Evolutionary conservation across 2,329 filamentous ascomycete species (phyloP), one percentile per base, ranked within the genome.

Genomic region (Epichloe uncinata): DNA sequence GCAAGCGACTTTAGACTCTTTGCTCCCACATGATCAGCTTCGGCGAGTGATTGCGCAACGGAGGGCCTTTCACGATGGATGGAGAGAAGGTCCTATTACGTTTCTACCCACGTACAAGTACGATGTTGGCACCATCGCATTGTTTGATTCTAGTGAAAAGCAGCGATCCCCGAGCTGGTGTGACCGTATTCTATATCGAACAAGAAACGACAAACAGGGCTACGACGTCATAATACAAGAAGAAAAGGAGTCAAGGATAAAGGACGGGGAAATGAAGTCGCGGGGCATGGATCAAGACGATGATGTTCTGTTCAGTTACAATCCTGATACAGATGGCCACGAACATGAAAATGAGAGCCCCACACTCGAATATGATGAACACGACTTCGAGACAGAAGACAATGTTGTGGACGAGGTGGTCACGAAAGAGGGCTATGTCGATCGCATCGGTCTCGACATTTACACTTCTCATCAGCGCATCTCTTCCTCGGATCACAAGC

Each of bases 91-190:
- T 0, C 74, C 81, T 0, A 90, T 98, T 50, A 79, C 79, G 1
- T 98, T 98, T 60, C 65, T 97, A 15, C 93, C 93, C 2, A 94
- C 93, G 0, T 98, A 98, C 67, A 98, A 98, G 65, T 98, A 98
- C 58, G 94, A 98, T 60, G 75, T 95, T 30, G 93, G 93, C n/a
- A 95, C 85, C 33, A 80, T 95, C 34, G 87, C 87, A 2, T 77
- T 89, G 33, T 98, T 96, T 63, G 94, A 98, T 67, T 88, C 90
- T 0, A 95, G 90, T 56, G 93, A 97, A 63, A 98, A 98, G 70
- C 84, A 84, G 55, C 79, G 94, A 48, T 85, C 87, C 2, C 93
- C 93, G 3, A 95, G 89, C 62, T 98, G 93, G 91, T 98, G 93
- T 63, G 93, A 98, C 67, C 84, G 93, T 15, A 90, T 98, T 43